Evolutionary conservation across 2,329 filamentous ascomycete species (phyloP), one percentile per base, ranked within the genome.

Genomic region (Cryphonectria naterciae): DNA sequence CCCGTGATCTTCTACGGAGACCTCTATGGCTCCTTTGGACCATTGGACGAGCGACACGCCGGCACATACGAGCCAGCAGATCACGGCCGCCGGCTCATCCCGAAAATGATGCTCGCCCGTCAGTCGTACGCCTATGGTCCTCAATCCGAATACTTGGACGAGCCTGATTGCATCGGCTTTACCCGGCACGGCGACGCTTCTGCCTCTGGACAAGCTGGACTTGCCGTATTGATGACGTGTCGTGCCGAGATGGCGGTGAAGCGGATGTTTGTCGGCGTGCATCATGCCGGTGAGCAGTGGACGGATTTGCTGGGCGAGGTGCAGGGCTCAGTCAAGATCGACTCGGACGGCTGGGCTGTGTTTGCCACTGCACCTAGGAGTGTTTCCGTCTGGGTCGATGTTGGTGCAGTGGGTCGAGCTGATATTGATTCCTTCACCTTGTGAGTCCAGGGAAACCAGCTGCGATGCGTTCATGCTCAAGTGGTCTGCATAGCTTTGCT

Each of bases 1-100:
- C 91, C 91, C 0, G 92, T 89, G 75, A 81, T 92, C 52, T 93
- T 93, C 78, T 93, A 89, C 77, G 90, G 91, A 28, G 91, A 93
- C 76, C 78, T 93, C 1, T 92, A 91, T 78, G 90, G 90, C 28
- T 88, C 89, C 64, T 78, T 81, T 61, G 84, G 81, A 22, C 79
- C 78, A 65, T 72, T 70, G 66, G 74, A 74, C 68, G 63, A 69
- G 68, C 68, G 74, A 71, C 67, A 74, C 74, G 58, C 70, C 67
- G 8, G 76, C 75, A 0, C 88, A 85, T 5, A 87, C 85, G 69
- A 85, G 84, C 43, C 85, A 84, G 13, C 84, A 83, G 64, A 64
- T 75, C 4, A 82, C 13, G 64, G 64, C 25, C 64, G 64, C 19
- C 43, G 64, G 62, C 54, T 75, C 1, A 82, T 93, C 1, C 86